Conservation (phyloP, 2,329 filamentous ascomycete species). For the Cladosporium sp. region DNA sequence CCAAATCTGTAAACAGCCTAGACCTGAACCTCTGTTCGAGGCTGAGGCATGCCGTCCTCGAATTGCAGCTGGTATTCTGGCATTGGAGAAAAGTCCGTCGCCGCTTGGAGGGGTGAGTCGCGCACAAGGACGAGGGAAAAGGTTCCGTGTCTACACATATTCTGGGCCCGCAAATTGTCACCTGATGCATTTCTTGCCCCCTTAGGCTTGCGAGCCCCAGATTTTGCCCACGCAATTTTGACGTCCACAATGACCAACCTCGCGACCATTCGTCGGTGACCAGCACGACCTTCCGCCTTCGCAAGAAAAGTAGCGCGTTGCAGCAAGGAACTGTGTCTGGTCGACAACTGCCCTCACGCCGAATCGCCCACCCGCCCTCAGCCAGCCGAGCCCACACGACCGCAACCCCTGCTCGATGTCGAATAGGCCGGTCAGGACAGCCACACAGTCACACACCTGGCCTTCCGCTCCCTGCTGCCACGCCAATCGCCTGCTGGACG, state of each 20-base stretch:
- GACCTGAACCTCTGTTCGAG: neutral
- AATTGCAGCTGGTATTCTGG: neutral
- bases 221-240: constrained; percentile 14
- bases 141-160: neutral
- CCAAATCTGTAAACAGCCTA: neutral
- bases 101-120: too few species aligned
- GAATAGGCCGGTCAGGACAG: neutral
- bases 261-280: constrained; percentile 9
- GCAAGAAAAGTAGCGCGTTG: constrained; percentile 14
- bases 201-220: constrained; percentile 7
- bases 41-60: too few species aligned
- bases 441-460: too few species aligned
- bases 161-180: neutral
- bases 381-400: neutral
- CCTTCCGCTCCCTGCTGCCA: too few species aligned
- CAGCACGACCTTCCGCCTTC: constrained; percentile 8
- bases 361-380: too few species aligned
- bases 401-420: constrained; percentile 3
- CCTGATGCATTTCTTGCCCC: neutral
- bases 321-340: neutral
- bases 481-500: too few species aligned
- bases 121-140: too few species aligned
- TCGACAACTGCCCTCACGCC: neutral
- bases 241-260: constrained; percentile 4
- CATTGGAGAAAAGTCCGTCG: neutral